Conservation (phyloP, 148 eudicot species). For the Silene uniflora region DNA sequence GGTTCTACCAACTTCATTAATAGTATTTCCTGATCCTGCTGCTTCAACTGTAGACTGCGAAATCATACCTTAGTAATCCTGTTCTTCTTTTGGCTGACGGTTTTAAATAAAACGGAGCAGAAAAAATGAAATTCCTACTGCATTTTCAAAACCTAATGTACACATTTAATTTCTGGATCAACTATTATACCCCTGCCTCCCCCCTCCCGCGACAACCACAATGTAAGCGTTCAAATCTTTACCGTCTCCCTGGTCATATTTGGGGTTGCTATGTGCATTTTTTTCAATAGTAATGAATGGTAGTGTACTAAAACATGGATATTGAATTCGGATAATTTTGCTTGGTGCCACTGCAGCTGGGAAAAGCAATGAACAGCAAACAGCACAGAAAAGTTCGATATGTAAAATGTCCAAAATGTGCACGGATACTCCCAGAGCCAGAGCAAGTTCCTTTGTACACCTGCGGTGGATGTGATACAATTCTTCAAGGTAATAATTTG, state of each 20-base stretch:
- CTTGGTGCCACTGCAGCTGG: slow-evolving; percentile 22
- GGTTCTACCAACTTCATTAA: not conserved
- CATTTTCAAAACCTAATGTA: too few relatives aligned
- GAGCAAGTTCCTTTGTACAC: slow-evolving; percentile 54
- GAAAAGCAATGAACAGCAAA: slow-evolving; percentile 37
- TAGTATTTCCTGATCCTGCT: not conserved
- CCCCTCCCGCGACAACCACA: too few relatives aligned
- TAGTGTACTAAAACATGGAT: not conserved
- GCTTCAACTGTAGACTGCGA: not conserved
- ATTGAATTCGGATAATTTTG: slow-evolving; percentile 15
- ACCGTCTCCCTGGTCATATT: not conserved
- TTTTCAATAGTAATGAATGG: not conserved
- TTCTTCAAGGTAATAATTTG: slow-evolving; percentile 60
- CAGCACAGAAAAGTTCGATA: slow-evolving; percentile 38
- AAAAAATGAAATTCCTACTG: too few relatives aligned
- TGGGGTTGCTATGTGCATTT: not conserved
- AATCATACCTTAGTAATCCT: not conserved
- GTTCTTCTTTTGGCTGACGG: too few relatives aligned
- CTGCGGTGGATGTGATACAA: slow-evolving; percentile 72
- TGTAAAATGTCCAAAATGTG: slow-evolving; percentile 80
- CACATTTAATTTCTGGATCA: too few relatives aligned
- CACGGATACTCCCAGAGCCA: slow-evolving; percentile 54
- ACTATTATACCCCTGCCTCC: too few relatives aligned
- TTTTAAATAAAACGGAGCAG: too few relatives aligned
- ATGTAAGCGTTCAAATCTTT: not conserved